phyloP scores from a whole-genome alignment of 2,329 filamentous ascomycete genomes.

The Colletotrichum sp. region DNA sequence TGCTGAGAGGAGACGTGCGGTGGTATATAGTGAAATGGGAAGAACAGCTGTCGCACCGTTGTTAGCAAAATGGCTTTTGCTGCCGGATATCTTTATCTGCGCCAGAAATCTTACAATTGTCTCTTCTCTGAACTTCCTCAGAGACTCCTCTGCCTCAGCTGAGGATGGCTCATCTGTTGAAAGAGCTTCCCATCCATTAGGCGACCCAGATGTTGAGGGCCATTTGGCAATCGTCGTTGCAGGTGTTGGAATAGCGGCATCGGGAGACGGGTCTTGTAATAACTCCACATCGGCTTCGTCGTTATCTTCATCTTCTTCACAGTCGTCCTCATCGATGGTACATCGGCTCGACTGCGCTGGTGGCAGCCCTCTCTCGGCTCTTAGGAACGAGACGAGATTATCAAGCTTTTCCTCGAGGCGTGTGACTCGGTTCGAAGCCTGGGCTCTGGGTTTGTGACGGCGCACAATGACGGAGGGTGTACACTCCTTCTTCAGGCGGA shows the following conservation, averaged over 20 bases:
- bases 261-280: rapidly evolving
- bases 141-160: neutral
- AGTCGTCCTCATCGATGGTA: rapidly evolving
- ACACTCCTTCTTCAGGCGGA: neutral
- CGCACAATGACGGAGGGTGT: neutral
- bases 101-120: rapidly evolving
- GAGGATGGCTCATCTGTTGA: rapidly evolving
- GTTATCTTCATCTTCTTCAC: neutral
- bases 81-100: rapidly evolving
- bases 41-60: rapidly evolving
- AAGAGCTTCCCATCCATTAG: rapidly evolving
- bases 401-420: neutral
- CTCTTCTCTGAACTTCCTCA: neutral
- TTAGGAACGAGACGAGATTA: neutral
- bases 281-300: neutral
- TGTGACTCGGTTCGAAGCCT: neutral
- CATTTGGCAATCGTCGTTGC: neutral
- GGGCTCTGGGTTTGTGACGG: neutral
- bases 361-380: neutral
- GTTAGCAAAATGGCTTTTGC: rapidly evolving
- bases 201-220: neutral
- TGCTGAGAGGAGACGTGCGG: neutral
- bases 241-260: neutral
- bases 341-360: rapidly evolving
- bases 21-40: neutral